Conservation (phyloP, 768 basidiomycete species). For the Pleurotus tuoliensis region DNA sequence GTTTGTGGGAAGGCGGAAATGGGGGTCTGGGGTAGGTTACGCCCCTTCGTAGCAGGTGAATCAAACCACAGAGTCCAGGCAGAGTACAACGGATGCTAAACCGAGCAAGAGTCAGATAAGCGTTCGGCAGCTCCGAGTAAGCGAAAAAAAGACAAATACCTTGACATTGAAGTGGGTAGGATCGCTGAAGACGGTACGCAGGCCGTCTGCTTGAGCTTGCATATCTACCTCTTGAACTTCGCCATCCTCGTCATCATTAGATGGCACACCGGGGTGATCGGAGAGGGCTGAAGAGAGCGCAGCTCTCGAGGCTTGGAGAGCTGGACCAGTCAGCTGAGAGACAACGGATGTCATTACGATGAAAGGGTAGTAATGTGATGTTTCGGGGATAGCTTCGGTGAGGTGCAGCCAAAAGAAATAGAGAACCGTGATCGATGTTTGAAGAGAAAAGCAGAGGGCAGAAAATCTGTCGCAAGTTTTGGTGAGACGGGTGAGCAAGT, state of each 20-base stretch:
- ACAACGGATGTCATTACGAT: conserved; percentile 30
- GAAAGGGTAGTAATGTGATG: conserved; percentile 10
- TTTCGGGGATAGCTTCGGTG: neutral
- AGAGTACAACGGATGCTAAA: conserved; percentile 88
- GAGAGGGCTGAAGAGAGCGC: conserved; percentile 72
- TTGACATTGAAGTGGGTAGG: conserved; percentile 95
- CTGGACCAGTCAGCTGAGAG: conserved; percentile 56
- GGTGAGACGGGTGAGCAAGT: conserved; percentile 1
- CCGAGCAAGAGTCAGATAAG: neutral
- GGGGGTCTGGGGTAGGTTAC: conserved; percentile 84
- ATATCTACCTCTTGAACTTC: conserved; percentile 87
- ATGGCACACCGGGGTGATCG: conserved; percentile 41
- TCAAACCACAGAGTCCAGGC: conserved; percentile 99
- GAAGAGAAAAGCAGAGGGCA: neutral
- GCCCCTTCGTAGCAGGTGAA: conserved; percentile 86
- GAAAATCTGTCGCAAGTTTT: neutral
- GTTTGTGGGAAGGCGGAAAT: conserved; percentile 75
- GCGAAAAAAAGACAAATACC: conserved; percentile 36
- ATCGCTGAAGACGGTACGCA: conserved; percentile 92
- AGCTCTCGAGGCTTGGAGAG: conserved; percentile 75
- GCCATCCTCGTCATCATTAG: conserved; percentile 54
- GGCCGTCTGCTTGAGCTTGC: conserved; percentile 76
- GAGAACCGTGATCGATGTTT: neutral
- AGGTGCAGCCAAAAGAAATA: neutral
- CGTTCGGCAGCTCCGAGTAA: neutral